Evolutionary conservation across 805 yeast genomes (phyloP).

Genomic region (Wickerhamomyces ciferrii): DNA sequence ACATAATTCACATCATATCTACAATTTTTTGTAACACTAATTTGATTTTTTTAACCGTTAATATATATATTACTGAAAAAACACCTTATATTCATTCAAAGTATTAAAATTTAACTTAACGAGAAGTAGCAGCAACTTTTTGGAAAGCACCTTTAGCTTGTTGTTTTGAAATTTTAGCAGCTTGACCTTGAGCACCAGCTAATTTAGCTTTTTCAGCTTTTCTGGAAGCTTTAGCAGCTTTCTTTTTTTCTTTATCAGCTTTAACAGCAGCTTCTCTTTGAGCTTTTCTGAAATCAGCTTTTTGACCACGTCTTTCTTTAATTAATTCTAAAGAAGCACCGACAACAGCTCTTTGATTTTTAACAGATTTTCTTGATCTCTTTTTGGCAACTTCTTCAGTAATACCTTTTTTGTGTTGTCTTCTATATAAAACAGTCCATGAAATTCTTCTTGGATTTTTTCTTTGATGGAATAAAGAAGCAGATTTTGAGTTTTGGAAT

Average conservation of each 20-base stretch:
- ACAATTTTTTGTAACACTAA: too few relatives aligned
- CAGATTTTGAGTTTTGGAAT: slow-evolving; percentile 96
- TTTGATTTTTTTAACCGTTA: background rate
- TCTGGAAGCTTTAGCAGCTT: slow-evolving; percentile 90
- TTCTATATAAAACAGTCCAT: slow-evolving; percentile 99
- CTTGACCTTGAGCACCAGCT: slow-evolving; percentile 75
- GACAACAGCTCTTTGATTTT: slow-evolving; percentile 98
- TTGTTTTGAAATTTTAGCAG: slow-evolving; percentile 84
- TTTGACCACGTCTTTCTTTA: slow-evolving; percentile 93
- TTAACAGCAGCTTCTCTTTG: slow-evolving; percentile 87
- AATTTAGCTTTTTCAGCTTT: slow-evolving; percentile 86
- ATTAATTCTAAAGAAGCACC: slow-evolving; percentile 99
- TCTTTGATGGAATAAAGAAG: slow-evolving; percentile 98
- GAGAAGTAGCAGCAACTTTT: slow-evolving; percentile 95
- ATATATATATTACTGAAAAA: background rate
- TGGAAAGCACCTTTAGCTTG: slow-evolving; percentile 98
- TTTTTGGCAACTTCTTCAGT: slow-evolving; percentile 97
- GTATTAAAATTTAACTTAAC: slow-evolving; percentile 45
- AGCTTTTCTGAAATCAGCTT: slow-evolving; percentile 98
- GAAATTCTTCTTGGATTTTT: slow-evolving; percentile 99
- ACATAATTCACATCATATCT: too few relatives aligned
- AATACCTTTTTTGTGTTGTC: slow-evolving; percentile 99
- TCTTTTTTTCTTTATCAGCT: slow-evolving; percentile 83
- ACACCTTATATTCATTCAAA: background rate
- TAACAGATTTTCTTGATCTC: slow-evolving; percentile 95